Base-by-base conservation (phyloP, 352 stramenopile species). In the Pythium myriotylum region DNA sequence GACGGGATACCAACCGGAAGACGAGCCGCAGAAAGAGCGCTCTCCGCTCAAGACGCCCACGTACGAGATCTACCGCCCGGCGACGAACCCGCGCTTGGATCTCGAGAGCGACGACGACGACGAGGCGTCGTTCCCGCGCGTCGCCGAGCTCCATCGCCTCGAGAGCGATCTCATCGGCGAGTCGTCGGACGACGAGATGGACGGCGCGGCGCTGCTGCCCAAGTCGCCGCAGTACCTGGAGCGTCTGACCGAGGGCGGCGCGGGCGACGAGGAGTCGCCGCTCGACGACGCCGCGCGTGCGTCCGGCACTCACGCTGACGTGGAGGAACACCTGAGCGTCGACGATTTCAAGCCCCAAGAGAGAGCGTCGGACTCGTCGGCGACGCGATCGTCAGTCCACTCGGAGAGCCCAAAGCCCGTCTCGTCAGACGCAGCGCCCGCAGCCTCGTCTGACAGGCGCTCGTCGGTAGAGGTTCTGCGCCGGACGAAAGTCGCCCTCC, bases 81-180 rank as follows among this genome's bases (percentile, higher is more conserved):
- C 62, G 40, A 60, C 55, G 3, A 61, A 64, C 49, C 54, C 63
- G 4, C 63, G 63, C 19, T n/a, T 65, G 41, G 63, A 65, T 22
- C 16, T 62, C 20, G 63, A 70, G 37, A 70, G 63, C 39, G 63
- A 70, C 50, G 63, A 70, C 23, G 63, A 70, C 20, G 63, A 70
- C 35, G 63, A 70, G 39, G 39, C 56, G 0, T 47, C 35, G 23
- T 65, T 70, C 45, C 63, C 63, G 13, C 63, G 63, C 29, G 63
- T 70, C 33, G 63, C 63, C 13, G 63, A 70, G 49, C 47, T 70
- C 13, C 63, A 70, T 17, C 63, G 63, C 12, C 16, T 70, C 33
- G 63, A 70, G 37, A 70, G 63, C 29, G 63, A 70, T 26, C 45
- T 70, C n/a, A 62, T 70, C 22, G 63, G 63, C 23, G 62, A 69